Evolutionary conservation across 169 alveolate species (phyloP), one percentile per base, ranked within the genome.

Genomic region (Cryptosporidium canis): DNA sequence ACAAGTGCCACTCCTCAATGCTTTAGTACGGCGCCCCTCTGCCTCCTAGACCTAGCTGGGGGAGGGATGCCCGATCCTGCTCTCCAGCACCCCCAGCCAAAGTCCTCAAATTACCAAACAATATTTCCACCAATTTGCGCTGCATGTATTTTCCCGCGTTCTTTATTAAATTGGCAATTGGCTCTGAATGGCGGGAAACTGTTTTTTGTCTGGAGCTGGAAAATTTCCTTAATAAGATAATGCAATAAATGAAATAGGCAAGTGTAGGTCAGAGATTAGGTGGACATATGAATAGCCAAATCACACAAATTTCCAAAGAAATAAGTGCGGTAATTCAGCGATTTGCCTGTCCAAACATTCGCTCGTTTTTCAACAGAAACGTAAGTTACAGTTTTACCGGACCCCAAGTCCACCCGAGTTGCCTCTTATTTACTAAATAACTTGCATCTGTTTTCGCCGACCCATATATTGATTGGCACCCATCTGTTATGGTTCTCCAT

Each of bases 311-410:
- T 31, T 35, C 58, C 39, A 47, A 47, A 41, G 84, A 70, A 3
- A 70, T 70, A 1, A 33, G 43, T 18, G 16, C 24, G 27, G 14
- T 51, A 27, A 70, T 77, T 7, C 72, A 58, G 29, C 45, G 65
- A 12, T 77, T 77, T 37, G 6, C 58, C 12, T 43, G 39, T 58
- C 87, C 77, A 4, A 77, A 77, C 55, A 39, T 77, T 24, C 58
- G 87, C 11, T 56, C 58, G 12, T 77, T n/a, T n/a, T 77, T 77
- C 35, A 58, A 77, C 21, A 77, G 63, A 55, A 77, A 77, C 29
- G 87, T 77, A 77, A 77, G 87, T 58, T 56, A 3, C 11, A 37
- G 31, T 37, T 9, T 51, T 12, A n/a, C 43, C 5, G 3, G 14
- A 7, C 14, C 14, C 11, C 3, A 45, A 3, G 33, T 51, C 4